These are phyloP conservation scores for Oidiodendron maius DNA, from an alignment of 495 filamentous ascomycete species.

Conservation along the genomic window DNA sequence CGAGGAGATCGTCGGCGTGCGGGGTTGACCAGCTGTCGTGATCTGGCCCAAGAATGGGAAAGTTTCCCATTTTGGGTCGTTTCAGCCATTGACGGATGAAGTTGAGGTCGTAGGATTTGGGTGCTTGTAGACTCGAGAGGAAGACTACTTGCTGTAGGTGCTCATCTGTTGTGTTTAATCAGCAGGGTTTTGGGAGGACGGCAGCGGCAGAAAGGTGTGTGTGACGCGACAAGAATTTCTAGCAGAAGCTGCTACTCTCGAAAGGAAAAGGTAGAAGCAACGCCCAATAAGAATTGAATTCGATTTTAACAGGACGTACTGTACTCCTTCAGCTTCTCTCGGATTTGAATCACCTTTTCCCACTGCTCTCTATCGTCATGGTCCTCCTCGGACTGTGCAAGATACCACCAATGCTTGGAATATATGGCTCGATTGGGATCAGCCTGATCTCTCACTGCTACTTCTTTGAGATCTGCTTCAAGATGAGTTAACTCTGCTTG, in stretches of 20 bases:
- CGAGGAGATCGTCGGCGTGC: conserved; percentile 15
- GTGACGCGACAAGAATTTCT: not conserved
- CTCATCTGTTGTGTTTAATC: not conserved
- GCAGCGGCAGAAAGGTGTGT: not conserved
- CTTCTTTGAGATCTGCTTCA: not conserved
- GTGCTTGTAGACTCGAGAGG: conserved; percentile 12
- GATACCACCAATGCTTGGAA: conserved; percentile 6
- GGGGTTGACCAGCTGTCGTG: conserved; percentile 8
- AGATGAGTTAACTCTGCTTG: conserved; percentile 2
- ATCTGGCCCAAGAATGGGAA: conserved; percentile 11
- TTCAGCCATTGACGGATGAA: conserved; percentile 19
- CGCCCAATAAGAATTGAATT: not conserved
- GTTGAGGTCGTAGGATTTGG: conserved; percentile 13
- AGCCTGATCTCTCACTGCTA: not conserved
- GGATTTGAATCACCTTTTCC: conserved; percentile 24
- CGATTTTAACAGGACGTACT: conserved; percentile 12
- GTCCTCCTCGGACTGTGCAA: conserved; percentile 2
- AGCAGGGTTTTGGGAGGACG: not conserved
- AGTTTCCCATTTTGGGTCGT: conserved; percentile 14
- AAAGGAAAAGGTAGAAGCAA: not conserved
- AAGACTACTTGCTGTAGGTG: conserved; percentile 1
- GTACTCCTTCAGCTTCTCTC: conserved; percentile 21
- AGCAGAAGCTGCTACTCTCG: not conserved
- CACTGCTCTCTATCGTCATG: conserved; percentile 15
- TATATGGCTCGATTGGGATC: conserved; percentile 4